Evolutionary conservation across 2,329 filamentous ascomycete species (phyloP).

Genomic region (Fusarium pseudoanthophilum): DNA sequence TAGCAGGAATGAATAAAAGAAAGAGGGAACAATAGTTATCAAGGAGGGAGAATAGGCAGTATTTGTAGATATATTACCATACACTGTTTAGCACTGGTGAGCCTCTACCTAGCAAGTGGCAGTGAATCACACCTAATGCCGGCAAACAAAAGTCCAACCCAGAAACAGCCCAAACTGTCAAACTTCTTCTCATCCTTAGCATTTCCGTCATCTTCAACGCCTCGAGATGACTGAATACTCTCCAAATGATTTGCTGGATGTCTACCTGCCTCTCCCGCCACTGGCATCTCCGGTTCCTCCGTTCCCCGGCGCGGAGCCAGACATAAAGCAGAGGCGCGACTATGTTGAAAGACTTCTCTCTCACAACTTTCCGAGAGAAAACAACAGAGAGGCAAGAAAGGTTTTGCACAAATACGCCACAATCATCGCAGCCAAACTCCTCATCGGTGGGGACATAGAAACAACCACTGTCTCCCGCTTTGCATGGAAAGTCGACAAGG

Average conservation of each 20-base stretch:
- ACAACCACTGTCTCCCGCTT: background rate
- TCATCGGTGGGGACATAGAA: fast-evolving
- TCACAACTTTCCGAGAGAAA: background rate
- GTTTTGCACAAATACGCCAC: background rate
- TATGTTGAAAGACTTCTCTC: background rate
- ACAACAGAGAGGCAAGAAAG: fast-evolving
- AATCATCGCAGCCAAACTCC: background rate
- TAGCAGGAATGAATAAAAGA: no score
- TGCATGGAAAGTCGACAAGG: background rate
- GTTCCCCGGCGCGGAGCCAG: background rate
- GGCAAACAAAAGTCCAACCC: background rate
- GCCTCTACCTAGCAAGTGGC: background rate
- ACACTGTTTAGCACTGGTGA: background rate
- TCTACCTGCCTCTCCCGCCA: background rate
- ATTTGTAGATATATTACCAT: no score
- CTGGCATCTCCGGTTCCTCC: background rate
- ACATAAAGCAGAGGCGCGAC: background rate
- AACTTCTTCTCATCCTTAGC: background rate
- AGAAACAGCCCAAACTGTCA: no score
- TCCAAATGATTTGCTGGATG: fast-evolving
- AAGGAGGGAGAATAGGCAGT: background rate
- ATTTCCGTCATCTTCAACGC: background rate
- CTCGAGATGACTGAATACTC: background rate
- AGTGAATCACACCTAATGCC: background rate
- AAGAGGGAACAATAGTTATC: fast-evolving